Percentiles rank a stretch among this genome's conserved stretches.
Conservation (phyloP, 1,284 basidiomycete genomes). For the Mrakiaceae sp. region DNA sequence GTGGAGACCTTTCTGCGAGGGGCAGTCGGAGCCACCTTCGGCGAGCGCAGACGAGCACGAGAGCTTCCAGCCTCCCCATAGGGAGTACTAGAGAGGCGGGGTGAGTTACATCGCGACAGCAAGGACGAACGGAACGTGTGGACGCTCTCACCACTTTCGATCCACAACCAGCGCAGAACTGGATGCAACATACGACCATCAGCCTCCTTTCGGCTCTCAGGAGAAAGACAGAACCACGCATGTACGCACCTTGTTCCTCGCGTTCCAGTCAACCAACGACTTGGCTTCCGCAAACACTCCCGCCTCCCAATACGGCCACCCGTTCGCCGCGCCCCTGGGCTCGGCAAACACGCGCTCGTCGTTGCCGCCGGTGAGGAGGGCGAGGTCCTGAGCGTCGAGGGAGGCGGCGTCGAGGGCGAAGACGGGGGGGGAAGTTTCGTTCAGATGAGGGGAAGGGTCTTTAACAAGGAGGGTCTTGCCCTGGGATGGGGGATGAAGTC, state of each 20-base stretch:
- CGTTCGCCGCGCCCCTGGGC: slow-evolving; percentile 48
- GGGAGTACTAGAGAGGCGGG: slow-evolving; percentile 46
- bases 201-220: too few relatives aligned
- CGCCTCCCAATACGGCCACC: slow-evolving; percentile 40
- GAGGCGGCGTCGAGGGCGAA: slow-evolving; percentile 65
- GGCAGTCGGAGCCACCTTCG: slow-evolving; percentile 19
- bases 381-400: slow-evolving; percentile 39
- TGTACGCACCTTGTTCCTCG: slow-evolving; percentile 54
- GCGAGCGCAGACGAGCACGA: slow-evolving; percentile 53
- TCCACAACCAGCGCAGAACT: slow-evolving; percentile 86
- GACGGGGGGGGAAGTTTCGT: slow-evolving; percentile 60
- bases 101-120: neutral
- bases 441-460: slow-evolving; percentile 38
- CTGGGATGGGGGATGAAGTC: too few relatives aligned
- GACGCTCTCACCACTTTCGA: slow-evolving; percentile 37
- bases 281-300: slow-evolving; percentile 63
- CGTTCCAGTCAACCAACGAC: slow-evolving; percentile 81
- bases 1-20: slow-evolving; percentile 60
- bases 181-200: neutral
- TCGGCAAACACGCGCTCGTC: slow-evolving; percentile 52
- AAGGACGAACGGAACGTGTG: too few relatives aligned
- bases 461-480: slow-evolving; percentile 43
- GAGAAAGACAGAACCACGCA: neutral
- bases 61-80: slow-evolving; percentile 95
- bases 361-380: slow-evolving; percentile 32